Evolutionary conservation across 73 alveolate genomes (phyloP).

Genomic region (Effrenium voratum): DNA sequence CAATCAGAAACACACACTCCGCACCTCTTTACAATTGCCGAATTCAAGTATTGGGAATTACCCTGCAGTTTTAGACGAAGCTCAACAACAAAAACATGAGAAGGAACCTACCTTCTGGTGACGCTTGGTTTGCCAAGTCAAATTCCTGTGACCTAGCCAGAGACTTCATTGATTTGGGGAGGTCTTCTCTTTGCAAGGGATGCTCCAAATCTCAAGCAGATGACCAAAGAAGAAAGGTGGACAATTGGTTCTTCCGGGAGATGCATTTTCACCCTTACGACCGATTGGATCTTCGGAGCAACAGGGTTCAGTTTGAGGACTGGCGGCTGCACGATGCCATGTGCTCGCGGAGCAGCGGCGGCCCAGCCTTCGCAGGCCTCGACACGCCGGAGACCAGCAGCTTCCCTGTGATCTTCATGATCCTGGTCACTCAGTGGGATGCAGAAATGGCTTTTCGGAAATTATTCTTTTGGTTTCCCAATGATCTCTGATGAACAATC

Average conservation of each 20-base stretch:
- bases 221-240: neutral
- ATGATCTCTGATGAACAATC: too few relatives aligned
- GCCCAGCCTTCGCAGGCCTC: conserved; percentile 43
- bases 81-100: too few relatives aligned
- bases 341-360: conserved; percentile 19
- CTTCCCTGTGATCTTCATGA: conserved; percentile 26
- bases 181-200: neutral
- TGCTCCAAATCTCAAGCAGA: neutral
- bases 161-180: neutral
- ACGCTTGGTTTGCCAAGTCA: neutral
- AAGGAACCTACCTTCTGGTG: too few relatives aligned
- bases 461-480: too few relatives aligned
- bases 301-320: neutral
- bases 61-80: too few relatives aligned
- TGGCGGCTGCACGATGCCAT: conserved; percentile 65
- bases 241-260: neutral
- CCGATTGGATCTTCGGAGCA: neutral
- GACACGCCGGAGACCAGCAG: neutral
- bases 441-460: too few relatives aligned
- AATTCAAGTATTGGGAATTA: too few relatives aligned
- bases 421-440: too few relatives aligned
- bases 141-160: neutral
- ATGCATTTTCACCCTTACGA: neutral
- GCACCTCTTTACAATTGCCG: too few relatives aligned
- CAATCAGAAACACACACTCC: too few relatives aligned